Conservation (phyloP, 2,329 filamentous ascomycete species). For the Diaporthe sp. region DNA sequence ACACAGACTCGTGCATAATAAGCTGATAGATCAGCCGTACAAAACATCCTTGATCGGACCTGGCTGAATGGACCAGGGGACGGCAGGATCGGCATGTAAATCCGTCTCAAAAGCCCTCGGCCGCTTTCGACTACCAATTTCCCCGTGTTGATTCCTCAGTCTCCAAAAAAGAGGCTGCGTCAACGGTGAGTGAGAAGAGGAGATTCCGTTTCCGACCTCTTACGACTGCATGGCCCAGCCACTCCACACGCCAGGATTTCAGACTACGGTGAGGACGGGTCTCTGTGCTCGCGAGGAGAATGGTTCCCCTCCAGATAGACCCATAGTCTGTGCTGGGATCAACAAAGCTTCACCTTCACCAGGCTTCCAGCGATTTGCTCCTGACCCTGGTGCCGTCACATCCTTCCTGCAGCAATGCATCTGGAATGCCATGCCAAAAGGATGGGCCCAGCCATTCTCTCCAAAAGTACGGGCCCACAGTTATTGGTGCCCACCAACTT, state of each 20-base stretch:
- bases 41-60: constrained; percentile 22
- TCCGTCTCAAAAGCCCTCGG: constrained; percentile 22
- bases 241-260: background rate
- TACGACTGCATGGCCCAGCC: background rate
- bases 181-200: background rate
- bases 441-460: constrained; percentile 32
- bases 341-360: constrained; percentile 19
- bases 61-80: constrained; percentile 25
- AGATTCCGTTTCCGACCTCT: background rate
- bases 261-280: background rate
- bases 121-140: constrained; percentile 19
- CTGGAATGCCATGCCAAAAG: constrained; percentile 33
- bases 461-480: constrained; percentile 33
- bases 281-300: background rate
- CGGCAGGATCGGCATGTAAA: constrained; percentile 33
- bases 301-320: background rate
- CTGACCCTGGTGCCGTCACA: constrained; percentile 26
- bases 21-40: constrained; percentile 24
- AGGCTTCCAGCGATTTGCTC: constrained; percentile 24
- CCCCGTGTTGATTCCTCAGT: background rate
- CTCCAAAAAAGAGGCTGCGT: background rate
- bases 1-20: constrained; percentile 23
- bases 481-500: constrained; percentile 23
- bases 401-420: constrained; percentile 30
- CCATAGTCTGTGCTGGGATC: constrained; percentile 29